Percentiles rank a stretch among this genome's conserved stretches.
These are phyloP conservation scores for Metrosideros polymorpha DNA, from an alignment of 441 rosid genomes.

Conservation along the genomic window DNA sequence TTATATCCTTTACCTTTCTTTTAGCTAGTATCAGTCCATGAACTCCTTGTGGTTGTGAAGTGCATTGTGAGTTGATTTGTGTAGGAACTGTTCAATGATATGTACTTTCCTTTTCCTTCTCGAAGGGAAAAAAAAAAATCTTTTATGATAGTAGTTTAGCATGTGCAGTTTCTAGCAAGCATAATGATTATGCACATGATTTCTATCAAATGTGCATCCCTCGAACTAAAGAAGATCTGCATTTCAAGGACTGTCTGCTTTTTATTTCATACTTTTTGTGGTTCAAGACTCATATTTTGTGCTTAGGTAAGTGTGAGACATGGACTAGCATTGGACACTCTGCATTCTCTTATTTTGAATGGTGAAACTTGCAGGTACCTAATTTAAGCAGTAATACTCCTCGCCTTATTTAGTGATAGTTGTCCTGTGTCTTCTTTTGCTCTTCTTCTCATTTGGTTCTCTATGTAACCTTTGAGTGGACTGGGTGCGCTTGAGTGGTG, in stretches of 20 bases:
- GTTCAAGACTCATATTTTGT: conserved; percentile 6
- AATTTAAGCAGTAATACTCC: not conserved
- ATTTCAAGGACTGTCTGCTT: not conserved
- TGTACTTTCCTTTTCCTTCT: not conserved
- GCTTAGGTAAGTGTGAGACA: conserved; percentile 59
- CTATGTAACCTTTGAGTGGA: not conserved
- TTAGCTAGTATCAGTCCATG: not conserved
- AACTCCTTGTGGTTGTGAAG: not conserved
- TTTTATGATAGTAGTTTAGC: not conserved
- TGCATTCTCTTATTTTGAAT: conserved; percentile 52
- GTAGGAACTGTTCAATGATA: not conserved
- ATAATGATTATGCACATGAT: not conserved
- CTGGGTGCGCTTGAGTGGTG: not conserved
- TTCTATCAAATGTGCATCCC: not conserved
- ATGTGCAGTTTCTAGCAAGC: not conserved
- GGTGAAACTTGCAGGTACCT: conserved; percentile 72
- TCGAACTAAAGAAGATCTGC: not conserved
- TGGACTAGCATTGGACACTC: conserved; percentile 62
- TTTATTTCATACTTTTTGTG: not conserved
- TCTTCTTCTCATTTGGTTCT: not conserved
- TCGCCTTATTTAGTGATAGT: not conserved
- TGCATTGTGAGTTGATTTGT: not conserved
- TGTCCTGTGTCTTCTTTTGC: not conserved
- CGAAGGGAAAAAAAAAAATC: fast-evolving
- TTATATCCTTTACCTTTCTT: not conserved